Base-by-base conservation (phyloP, 116 monocot genomes). In the Dioscorea cayenensis region DNA sequence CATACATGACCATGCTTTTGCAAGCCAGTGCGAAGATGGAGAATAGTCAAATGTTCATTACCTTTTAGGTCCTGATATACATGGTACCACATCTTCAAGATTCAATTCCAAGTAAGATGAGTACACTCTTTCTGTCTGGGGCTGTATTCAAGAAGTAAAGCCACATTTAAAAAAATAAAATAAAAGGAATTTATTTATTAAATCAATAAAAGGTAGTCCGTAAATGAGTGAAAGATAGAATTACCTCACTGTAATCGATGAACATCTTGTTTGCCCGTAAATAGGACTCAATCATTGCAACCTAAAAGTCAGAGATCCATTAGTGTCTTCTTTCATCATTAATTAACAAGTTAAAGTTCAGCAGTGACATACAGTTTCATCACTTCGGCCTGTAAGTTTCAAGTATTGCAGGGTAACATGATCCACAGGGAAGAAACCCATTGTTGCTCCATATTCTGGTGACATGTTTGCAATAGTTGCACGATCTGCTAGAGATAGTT, bases 371-470 rank as follows among this genome's bases (percentile, higher is more conserved):
- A 88, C 88, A 66, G 73, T 84, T 19, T 88, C 84, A 82, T 88
- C 88, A 66, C 81, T 84, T 79, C 84, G 75, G 65, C 88, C 84
- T 61, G 88, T 88, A 13, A 88, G 73, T 58, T 82, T 88, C 69
- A 88, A 68, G 51, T 84, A 88, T 28, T 88, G 76, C 22, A 88
- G 35, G 49, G 88, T 84, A 7, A 81, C 82, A 72, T 73, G 77
- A 81, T 88, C 88, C 23, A 88, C 84, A 61, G 88, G 88, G 78
- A 88, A 88, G 79, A 88, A 88, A 36, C 88, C 88, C 88, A 88
- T 84, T 12, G 88, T 88, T 73, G 87, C 87, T 76, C 87, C 88
- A 82, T 88, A 88, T 61, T 88, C 88, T 0, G 84, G 88, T 21
- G 88, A 84, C 88, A 88, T 88, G 67, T 88, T 88, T 36, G 82